A percentile compares a stretch with the other conserved stretches of the same genome.
Conservation (phyloP, 2,329 filamentous ascomycete genomes). For the Fusarium tanahbumbuense region DNA sequence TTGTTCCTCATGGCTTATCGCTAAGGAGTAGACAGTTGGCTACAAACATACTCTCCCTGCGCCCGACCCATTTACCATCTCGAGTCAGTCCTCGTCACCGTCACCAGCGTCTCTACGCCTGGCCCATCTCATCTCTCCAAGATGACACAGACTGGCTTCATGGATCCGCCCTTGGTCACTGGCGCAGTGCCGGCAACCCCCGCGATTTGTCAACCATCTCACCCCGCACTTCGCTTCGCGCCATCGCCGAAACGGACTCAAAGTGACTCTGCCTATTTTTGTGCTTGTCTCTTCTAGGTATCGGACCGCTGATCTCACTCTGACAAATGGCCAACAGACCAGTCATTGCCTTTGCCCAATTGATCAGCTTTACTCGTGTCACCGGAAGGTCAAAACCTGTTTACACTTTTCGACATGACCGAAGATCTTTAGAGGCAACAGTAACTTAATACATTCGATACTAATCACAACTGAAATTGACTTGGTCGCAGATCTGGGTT, state of each 20-base stretch:
- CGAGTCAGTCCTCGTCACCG: neutral
- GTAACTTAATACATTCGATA: conserved; percentile 59
- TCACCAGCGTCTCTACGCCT: neutral
- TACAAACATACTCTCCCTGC: neutral
- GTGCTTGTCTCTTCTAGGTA: neutral
- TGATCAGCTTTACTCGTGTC: conserved; percentile 52
- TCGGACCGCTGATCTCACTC: conserved; percentile 2
- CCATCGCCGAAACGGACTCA: conserved; percentile 3
- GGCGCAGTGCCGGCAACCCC: conserved; percentile 59
- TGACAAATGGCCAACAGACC: conserved; percentile 49
- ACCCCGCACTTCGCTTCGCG: conserved; percentile 8
- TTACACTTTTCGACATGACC: conserved; percentile 52
- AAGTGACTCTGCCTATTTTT: neutral
- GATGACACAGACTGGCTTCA: conserved; percentile 54
- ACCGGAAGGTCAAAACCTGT: conserved; percentile 53
- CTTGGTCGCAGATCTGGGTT: neutral
- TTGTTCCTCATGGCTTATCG: neutral
- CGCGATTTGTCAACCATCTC: conserved; percentile 4
- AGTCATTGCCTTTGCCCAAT: conserved; percentile 51
- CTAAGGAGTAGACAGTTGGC: neutral
- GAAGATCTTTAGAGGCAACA: neutral
- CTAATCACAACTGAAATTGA: conserved; percentile 61
- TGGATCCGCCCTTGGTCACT: conserved; percentile 62
- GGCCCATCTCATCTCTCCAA: neutral
- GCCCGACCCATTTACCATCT: neutral